Conservation (phyloP, 352 stramenopile genomes). For the Pythium utonaiense region DNA sequence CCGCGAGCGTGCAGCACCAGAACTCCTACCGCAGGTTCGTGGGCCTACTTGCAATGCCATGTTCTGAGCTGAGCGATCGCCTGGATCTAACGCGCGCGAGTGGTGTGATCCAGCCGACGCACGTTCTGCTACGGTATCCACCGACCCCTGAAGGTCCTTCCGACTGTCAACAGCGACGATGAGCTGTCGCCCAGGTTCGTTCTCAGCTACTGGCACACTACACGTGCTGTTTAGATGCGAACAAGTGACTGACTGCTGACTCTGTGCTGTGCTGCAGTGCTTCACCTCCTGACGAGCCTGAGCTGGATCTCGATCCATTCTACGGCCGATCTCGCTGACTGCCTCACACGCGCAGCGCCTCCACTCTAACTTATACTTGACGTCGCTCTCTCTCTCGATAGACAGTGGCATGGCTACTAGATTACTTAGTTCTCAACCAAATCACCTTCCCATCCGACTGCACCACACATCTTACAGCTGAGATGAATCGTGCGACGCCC, state of each 20-base stretch:
- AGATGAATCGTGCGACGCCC: too few species aligned
- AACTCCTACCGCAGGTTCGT: constrained; percentile 81
- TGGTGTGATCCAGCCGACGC: constrained; percentile 30
- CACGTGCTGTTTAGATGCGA: background rate
- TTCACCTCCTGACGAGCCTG: background rate
- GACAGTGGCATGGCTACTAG: too few species aligned
- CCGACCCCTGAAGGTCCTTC: constrained; percentile 48
- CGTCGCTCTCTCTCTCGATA: too few species aligned
- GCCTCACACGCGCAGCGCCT: too few species aligned
- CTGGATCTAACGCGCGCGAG: too few species aligned
- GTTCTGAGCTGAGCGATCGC: too few species aligned
- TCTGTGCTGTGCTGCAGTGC: background rate
- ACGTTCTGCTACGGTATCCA: constrained; percentile 72
- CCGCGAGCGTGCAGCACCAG: constrained; percentile 70
- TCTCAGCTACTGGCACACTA: background rate
- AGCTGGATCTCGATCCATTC: constrained; percentile 14
- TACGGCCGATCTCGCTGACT: constrained; percentile 15
- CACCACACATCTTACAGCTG: too few species aligned
- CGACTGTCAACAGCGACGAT: constrained; percentile 64
- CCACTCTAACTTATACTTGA: too few species aligned
- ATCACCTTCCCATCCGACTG: too few species aligned
- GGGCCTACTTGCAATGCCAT: too few species aligned
- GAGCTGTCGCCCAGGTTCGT: background rate
- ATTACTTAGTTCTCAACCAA: too few species aligned
- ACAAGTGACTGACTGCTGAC: too few species aligned